Base-by-base conservation (phyloP, 345 rosid genomes). In the Microcos paniculata region DNA sequence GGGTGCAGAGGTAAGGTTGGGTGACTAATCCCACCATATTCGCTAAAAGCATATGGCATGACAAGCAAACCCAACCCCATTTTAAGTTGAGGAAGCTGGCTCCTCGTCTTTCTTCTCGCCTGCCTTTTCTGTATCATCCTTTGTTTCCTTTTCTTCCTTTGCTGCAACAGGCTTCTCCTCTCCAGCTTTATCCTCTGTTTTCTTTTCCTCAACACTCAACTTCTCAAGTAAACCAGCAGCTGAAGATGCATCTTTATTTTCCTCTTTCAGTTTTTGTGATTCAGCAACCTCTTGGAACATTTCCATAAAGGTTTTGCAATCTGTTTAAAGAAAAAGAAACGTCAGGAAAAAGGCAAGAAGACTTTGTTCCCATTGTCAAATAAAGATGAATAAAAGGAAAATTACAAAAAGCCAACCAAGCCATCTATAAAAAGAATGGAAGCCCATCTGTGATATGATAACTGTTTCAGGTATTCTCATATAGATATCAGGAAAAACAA, bases 301-400 rank as follows among this genome's bases (percentile, higher is more conserved):
- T 70, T 94, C 91, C 98, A 90, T 94, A 73, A 94, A 94, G 26
- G 81, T 83, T 82, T 91, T 94, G 86, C 97, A 90, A 77, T 94
- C 98, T 94, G 87, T 40, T 28, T 0, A 4, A 76, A 18, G 18
- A 11, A 30, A 28, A 3, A 31, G 48, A 43, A 59, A 46, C 58
- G 19, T 24, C 9, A 24, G 33, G 40, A 16, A 53, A 58, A 49
- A 21, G 15, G 21, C 10, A 51, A 48, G 7, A n/a, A 58, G 23
- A 15, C 1, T 6, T 38, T 6, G 14, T 26, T 10, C 9, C 40
- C 24, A 6, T 6, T 35, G 38, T 10, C 23, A 43, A 48, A 43
- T 18, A 61, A 40, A 43, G 33, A 15, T 7, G 9, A 57, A 59
- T 11, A 62, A 33, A 48, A 30, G 42, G 13, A 1, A 23, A n/a